Percentiles rank a stretch among this genome's conserved stretches.
phyloP scores from a whole-genome alignment of 257 asterid species.

The Thymus mandschuricus region DNA sequence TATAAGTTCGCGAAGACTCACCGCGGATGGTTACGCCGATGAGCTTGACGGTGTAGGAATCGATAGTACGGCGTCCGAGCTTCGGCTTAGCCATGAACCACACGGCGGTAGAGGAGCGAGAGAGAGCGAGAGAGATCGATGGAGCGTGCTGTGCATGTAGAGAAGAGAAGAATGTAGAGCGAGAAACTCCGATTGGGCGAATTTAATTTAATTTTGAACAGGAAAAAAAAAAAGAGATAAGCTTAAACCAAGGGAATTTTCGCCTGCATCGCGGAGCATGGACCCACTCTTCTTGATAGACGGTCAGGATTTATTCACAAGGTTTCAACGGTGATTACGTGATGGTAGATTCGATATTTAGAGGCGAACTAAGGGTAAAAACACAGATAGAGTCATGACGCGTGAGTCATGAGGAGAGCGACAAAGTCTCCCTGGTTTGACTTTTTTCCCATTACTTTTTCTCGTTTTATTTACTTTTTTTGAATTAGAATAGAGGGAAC shows the following conservation, averaged over 20 bases:
- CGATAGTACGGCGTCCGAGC: conserved; percentile 68
- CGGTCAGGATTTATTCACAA: conserved; percentile 11
- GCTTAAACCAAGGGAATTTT: neutral
- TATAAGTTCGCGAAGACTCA: conserved; percentile 31
- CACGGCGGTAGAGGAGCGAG: conserved; percentile 42
- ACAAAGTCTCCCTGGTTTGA: conserved; percentile 13
- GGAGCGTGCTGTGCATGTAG: conserved; percentile 32
- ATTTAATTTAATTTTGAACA: conserved; percentile 10
- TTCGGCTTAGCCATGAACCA: conserved; percentile 70
- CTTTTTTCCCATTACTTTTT: neutral
- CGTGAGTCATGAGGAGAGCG: neutral
- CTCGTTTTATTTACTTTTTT: neutral
- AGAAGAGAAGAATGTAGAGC: conserved; percentile 31
- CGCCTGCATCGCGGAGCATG: conserved; percentile 4
- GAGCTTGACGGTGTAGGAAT: conserved; percentile 65
- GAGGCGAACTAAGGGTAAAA: neutral
- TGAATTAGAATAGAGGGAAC: neutral
- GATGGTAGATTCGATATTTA: conserved; percentile 21
- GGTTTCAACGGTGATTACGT: neutral
- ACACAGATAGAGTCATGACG: neutral
- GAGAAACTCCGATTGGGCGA: conserved; percentile 24
- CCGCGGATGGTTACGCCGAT: conserved; percentile 68
- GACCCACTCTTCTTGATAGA: neutral
- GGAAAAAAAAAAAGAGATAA: neutral
- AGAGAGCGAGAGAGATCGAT: neutral